phyloP scores from a whole-genome alignment of 2,329 filamentous ascomycete genomes.

The Neospermospora avenae region DNA sequence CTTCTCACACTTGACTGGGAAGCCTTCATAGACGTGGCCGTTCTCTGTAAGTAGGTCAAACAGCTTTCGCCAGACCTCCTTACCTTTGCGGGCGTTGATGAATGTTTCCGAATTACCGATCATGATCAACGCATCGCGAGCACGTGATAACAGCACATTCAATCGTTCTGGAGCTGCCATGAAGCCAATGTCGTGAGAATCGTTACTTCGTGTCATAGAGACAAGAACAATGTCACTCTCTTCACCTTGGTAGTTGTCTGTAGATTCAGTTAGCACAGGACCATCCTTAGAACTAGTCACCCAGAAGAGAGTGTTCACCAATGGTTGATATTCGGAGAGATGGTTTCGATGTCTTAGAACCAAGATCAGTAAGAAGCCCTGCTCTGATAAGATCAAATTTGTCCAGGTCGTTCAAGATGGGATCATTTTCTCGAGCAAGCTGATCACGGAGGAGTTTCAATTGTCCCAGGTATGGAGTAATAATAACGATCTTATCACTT shows the following conservation, averaged over 20 bases:
- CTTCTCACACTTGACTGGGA: conserved; percentile 57
- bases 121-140: conserved; percentile 62
- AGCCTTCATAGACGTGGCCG: conserved; percentile 54
- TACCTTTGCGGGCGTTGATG: conserved; percentile 54
- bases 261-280: neutral
- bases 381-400: conserved; percentile 58
- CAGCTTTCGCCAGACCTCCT: conserved; percentile 53
- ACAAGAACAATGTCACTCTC: conserved; percentile 70
- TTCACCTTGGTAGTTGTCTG: conserved; percentile 77
- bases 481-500: conserved; percentile 60
- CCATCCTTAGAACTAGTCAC: neutral
- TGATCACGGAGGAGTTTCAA: conserved; percentile 53
- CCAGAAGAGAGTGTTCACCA: conserved; percentile 44
- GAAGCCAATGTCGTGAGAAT: conserved; percentile 64
- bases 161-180: conserved; percentile 62
- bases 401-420: conserved; percentile 66
- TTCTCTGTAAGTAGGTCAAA: conserved; percentile 52
- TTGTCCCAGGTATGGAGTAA: conserved; percentile 73
- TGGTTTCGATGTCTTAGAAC: conserved; percentile 48
- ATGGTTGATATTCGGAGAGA: conserved; percentile 65
- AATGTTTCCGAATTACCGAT: conserved; percentile 70
- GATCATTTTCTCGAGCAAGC: conserved; percentile 57
- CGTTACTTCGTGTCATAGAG: conserved; percentile 66
- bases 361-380: conserved; percentile 55
- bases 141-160: conserved; percentile 68